Evolutionary conservation across 345 rosid genomes (phyloP), one percentile per base, ranked within the genome.

Genomic region (Turnera subulata): DNA sequence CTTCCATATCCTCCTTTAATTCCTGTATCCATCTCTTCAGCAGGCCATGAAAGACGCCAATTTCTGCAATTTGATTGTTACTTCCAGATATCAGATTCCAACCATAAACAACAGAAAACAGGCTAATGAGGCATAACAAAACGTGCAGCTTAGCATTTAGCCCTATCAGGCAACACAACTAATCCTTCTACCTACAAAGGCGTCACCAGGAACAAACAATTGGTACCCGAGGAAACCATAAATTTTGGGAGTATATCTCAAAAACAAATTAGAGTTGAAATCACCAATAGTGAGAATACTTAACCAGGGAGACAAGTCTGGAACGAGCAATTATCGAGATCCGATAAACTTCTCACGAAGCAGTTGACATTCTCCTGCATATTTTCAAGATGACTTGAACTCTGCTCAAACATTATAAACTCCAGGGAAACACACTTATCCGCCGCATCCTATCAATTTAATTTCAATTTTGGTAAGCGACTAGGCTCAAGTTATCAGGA

Each of bases 271-370:
- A 4, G 4, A 29, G 4, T 29, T 29, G 4, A n/a, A 8, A 29
- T 29, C 35, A 29, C 35, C 35, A 8, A 39, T 29, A 18, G 13
- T 29, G 17, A 24, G 23, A 61, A 39, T 32, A 20, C 47, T 49
- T 51, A 70, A 85, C 97, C 91, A 75, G 84, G 86, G 63, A 79
- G 76, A 80, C 59, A 78, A 57, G 72, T 74, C 38, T 67, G 82
- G 54, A 84, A 73, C 0, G 88, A 84, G 82, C 89, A 91, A 71
- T 91, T 91, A 49, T 88, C 96, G 48, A 91, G 86, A 75, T 91
- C 88, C 23, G 96, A 88, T n/a, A 88, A 62, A 33, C 80, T 80
- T 60, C 73, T 63, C 19, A 58, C 23, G 35, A 91, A 85, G 35
- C 62, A 72, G 65, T 65, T 85, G 20, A 69, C 63, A 56, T 66